A percentile compares a stretch with the other conserved stretches of the same genome.
phyloP scores from a whole-genome alignment of 2,329 filamentous ascomycete genomes.

The Cytospora mali region DNA sequence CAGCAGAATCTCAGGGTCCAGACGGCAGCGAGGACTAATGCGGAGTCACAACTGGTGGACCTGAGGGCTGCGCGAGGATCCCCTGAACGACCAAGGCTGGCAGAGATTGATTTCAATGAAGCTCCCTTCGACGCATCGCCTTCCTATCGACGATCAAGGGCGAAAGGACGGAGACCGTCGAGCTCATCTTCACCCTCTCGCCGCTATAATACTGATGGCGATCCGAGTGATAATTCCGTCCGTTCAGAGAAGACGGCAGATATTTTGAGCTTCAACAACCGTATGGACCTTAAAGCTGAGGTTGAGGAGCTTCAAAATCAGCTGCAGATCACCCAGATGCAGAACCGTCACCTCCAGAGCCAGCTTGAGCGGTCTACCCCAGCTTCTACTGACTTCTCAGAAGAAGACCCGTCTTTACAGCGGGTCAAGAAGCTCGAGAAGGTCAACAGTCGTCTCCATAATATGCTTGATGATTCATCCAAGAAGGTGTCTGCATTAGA shows the following conservation, averaged over 20 bases:
- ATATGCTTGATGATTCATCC: slow-evolving; percentile 90
- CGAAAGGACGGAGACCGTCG: slow-evolving; percentile 63
- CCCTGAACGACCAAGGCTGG: slow-evolving; percentile 73
- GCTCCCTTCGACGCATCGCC: slow-evolving; percentile 74
- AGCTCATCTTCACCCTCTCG: slow-evolving; percentile 79
- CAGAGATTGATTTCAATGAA: slow-evolving; percentile 87
- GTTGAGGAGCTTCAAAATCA: slow-evolving; percentile 93
- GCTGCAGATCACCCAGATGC: slow-evolving; percentile 91
- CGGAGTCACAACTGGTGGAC: slow-evolving; percentile 80
- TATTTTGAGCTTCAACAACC: slow-evolving; percentile 79
- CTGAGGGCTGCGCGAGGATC: slow-evolving; percentile 74
- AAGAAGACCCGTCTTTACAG: slow-evolving; percentile 77
- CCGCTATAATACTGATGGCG: slow-evolving; percentile 60
- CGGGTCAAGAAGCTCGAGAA: slow-evolving; percentile 90
- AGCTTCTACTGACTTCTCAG: slow-evolving; percentile 60
- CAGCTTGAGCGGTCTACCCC: slow-evolving; percentile 75
- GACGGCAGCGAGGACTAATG: slow-evolving; percentile 76
- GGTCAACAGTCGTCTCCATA: slow-evolving; percentile 87
- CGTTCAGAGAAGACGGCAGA: slow-evolving; percentile 86
- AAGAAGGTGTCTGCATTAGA: slow-evolving; percentile 92
- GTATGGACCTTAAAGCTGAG: slow-evolving; percentile 88
- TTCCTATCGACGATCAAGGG: slow-evolving; percentile 62
- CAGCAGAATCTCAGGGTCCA: slow-evolving; percentile 86
- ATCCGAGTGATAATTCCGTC: slow-evolving; percentile 66
- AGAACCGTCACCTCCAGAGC: slow-evolving; percentile 87